Evolutionary conservation across 768 basidiomycete species (phyloP).

Genomic region (Kwoniella europaea): DNA sequence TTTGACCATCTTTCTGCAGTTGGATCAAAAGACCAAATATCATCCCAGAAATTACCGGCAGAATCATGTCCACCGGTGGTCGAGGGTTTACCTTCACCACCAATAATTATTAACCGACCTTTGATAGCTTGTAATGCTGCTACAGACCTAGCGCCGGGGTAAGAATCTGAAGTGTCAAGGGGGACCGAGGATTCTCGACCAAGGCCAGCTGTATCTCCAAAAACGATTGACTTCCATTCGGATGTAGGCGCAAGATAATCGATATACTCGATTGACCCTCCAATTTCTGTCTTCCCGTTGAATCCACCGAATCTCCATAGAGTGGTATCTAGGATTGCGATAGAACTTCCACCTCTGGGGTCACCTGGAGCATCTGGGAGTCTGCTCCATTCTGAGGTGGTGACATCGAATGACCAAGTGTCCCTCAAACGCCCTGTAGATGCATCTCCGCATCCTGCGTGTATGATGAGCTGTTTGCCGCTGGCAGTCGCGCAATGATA

Average conservation of each 20-base stretch:
- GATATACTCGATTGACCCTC: slow-evolving; percentile 31
- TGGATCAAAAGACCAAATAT: slow-evolving; percentile 33
- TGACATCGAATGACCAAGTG: slow-evolving; percentile 34
- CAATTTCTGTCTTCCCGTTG: slow-evolving; percentile 40
- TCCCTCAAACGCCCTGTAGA: slow-evolving; percentile 30
- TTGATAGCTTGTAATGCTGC: slow-evolving; percentile 21
- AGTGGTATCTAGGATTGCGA: not conserved
- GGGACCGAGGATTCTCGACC: slow-evolving; percentile 5
- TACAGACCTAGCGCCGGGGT: slow-evolving; percentile 35
- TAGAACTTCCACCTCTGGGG: slow-evolving; percentile 9
- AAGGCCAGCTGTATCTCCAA: slow-evolving; percentile 9
- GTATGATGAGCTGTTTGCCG: slow-evolving; percentile 21
- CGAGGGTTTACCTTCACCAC: slow-evolving; percentile 43
- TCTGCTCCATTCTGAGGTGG: slow-evolving; percentile 1
- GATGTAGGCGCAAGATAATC: not conserved
- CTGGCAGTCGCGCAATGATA: slow-evolving; percentile 33
- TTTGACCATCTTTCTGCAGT: slow-evolving; percentile 10
- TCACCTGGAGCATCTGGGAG: slow-evolving; percentile 14
- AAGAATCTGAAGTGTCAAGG: not conserved
- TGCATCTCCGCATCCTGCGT: slow-evolving; percentile 38
- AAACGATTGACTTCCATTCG: slow-evolving; percentile 16
- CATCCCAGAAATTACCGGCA: slow-evolving; percentile 42
- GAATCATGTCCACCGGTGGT: slow-evolving; percentile 42
- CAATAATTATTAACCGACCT: slow-evolving; percentile 21
- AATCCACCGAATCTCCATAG: slow-evolving; percentile 41